phyloP scores from a whole-genome alignment of 441 rosid genomes.

The Mallotus repandus region DNA sequence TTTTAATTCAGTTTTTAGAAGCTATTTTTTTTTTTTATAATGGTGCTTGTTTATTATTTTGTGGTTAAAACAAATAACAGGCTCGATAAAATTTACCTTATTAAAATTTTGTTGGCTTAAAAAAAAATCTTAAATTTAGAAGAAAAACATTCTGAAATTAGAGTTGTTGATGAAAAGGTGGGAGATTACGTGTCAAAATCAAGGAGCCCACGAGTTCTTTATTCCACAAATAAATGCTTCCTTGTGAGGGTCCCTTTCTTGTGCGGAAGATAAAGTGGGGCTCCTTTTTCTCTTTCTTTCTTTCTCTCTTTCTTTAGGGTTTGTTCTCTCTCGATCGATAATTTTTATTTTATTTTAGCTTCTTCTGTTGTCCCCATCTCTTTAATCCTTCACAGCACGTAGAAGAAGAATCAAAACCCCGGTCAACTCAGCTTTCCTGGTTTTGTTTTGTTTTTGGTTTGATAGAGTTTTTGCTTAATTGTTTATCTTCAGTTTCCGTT shows the following conservation, averaged over 20 bases:
- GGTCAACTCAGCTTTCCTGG: neutral
- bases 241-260: constrained; percentile 27
- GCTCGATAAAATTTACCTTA: no score
- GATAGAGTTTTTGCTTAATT: neutral
- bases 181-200: constrained; percentile 30
- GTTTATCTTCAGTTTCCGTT: neutral
- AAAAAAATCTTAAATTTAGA: neutral
- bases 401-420: neutral
- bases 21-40: no score
- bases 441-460: neutral
- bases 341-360: neutral
- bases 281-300: no score
- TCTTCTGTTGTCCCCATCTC: neutral
- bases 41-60: no score
- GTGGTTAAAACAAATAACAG: no score
- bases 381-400: neutral
- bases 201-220: neutral
- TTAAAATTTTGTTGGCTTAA: neutral
- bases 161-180: no score
- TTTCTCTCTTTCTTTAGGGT: constrained; percentile 29
- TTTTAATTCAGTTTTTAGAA: no score
- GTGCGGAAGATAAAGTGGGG: constrained; percentile 31
- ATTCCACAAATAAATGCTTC: constrained; percentile 20
- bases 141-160: no score
- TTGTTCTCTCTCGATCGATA: constrained; percentile 8